These are phyloP conservation scores for Xylogone sp. DNA, from an alignment of 2,329 filamentous ascomycete genomes.

Conservation along the genomic window DNA sequence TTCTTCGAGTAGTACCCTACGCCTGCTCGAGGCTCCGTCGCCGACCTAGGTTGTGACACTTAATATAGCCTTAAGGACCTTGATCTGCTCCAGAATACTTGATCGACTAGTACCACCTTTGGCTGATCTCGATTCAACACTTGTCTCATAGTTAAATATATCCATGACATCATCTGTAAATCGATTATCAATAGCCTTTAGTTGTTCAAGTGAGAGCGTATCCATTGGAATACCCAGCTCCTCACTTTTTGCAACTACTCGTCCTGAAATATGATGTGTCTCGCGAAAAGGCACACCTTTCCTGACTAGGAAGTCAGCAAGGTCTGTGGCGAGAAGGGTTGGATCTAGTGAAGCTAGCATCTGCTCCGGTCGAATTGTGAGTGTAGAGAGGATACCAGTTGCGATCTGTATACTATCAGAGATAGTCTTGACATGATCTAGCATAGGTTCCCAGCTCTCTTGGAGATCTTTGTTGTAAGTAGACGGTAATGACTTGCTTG, in stretches of 20 bases:
- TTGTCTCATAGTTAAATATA: conserved; percentile 74
- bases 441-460: conserved; percentile 77
- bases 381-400: conserved; percentile 70
- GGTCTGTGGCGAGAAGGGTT: conserved; percentile 57
- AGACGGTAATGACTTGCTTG: conserved; percentile 59
- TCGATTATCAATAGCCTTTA: conserved; percentile 61
- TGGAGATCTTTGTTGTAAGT: conserved; percentile 90
- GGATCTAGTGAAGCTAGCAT: conserved; percentile 74
- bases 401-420: conserved; percentile 76
- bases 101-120: conserved; percentile 73
- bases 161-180: conserved; percentile 66
- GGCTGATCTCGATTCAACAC: conserved; percentile 71
- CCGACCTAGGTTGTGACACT: too few species aligned
- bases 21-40: too few species aligned
- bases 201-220: conserved; percentile 59
- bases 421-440: conserved; percentile 76
- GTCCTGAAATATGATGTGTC: conserved; percentile 71
- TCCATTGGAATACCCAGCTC: conserved; percentile 62
- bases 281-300: conserved; percentile 64
- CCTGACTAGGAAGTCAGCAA: conserved; percentile 60
- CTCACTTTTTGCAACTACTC: conserved; percentile 67
- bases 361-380: conserved; percentile 63
- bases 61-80: conserved; percentile 31
- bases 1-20: too few species aligned
- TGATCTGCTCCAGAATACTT: conserved; percentile 59